phyloP scores from a whole-genome alignment of 2,329 filamentous ascomycete genomes.

The Diaporthe sp. region DNA sequence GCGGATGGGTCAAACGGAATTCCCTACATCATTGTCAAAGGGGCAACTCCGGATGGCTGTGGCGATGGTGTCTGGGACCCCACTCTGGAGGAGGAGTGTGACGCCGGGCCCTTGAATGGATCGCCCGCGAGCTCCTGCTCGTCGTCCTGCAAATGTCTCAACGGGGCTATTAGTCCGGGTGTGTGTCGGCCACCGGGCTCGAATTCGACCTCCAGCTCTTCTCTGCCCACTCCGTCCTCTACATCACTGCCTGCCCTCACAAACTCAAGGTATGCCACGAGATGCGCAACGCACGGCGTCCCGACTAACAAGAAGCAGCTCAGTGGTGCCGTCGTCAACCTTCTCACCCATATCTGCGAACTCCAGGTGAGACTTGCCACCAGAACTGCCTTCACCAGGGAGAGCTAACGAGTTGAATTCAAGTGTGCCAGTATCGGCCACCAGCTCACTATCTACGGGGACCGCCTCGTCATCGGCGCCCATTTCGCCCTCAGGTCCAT shows the following conservation, averaged over 20 bases:
- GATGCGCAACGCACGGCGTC: background rate
- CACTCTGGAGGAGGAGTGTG: conserved; percentile 55
- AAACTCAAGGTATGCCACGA: conserved; percentile 24
- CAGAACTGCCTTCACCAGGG: too few relatives aligned
- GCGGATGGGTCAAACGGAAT: conserved; percentile 53
- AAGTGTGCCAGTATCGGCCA: conserved; percentile 4
- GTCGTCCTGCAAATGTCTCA: conserved; percentile 54
- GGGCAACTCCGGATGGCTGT: conserved; percentile 56
- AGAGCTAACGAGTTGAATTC: background rate
- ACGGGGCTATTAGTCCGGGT: conserved; percentile 48
- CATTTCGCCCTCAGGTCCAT: background rate
- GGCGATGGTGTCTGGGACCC: conserved; percentile 54
- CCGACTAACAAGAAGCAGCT: conserved; percentile 22
- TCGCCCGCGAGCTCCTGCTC: conserved; percentile 53
- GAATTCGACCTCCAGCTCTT: conserved; percentile 40
- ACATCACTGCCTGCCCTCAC: conserved; percentile 4
- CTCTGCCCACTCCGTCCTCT: conserved; percentile 30
- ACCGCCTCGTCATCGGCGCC: conserved; percentile 7
- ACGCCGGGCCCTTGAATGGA: conserved; percentile 52
- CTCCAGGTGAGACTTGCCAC: conserved; percentile 30
- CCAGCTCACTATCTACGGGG: background rate
- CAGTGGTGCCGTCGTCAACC: conserved; percentile 17
- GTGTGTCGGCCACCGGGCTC: conserved; percentile 41
- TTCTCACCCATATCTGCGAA: background rate
- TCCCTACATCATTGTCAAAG: conserved; percentile 58